Conservation (phyloP, 768 basidiomycete genomes). For the Rubroboletus satanas region DNA sequence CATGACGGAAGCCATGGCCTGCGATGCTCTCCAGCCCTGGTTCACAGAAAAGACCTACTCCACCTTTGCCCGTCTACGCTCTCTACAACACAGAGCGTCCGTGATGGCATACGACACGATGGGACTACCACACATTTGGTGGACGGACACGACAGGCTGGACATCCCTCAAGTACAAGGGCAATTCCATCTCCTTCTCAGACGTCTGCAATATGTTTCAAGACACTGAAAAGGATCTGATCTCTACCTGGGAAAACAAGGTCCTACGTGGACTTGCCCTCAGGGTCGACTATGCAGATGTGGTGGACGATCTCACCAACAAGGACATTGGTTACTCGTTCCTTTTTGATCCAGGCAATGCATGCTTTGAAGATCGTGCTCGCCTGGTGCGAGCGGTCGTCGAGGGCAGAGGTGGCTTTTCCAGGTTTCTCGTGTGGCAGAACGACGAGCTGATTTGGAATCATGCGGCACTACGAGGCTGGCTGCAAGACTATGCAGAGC, state of each 20-base stretch:
- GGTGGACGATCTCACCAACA: constrained; percentile 19
- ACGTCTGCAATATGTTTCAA: background rate
- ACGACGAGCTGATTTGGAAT: background rate
- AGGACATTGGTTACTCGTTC: background rate
- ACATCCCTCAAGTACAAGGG: background rate
- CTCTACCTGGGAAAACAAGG: constrained; percentile 5
- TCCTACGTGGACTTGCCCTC: constrained; percentile 11
- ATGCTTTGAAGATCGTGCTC: background rate
- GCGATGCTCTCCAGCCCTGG: background rate
- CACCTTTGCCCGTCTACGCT: constrained; percentile 2
- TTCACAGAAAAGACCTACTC: constrained; percentile 3
- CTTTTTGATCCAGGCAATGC: background rate
- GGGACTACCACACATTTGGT: constrained; percentile 1
- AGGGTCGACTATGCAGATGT: constrained; percentile 9
- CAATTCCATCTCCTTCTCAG: background rate
- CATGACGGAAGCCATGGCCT: background rate
- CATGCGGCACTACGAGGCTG: background rate
- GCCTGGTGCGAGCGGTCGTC: accelerated
- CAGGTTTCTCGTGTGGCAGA: accelerated
- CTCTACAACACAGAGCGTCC: constrained; percentile 8
- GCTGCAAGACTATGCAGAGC: constrained; percentile 10
- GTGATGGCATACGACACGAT: background rate
- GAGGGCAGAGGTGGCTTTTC: background rate
- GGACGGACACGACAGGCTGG: background rate
- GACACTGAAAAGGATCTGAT: background rate